Evolutionary conservation across 495 filamentous ascomycete genomes (phyloP).

Genomic region (Daldinia loculata): DNA sequence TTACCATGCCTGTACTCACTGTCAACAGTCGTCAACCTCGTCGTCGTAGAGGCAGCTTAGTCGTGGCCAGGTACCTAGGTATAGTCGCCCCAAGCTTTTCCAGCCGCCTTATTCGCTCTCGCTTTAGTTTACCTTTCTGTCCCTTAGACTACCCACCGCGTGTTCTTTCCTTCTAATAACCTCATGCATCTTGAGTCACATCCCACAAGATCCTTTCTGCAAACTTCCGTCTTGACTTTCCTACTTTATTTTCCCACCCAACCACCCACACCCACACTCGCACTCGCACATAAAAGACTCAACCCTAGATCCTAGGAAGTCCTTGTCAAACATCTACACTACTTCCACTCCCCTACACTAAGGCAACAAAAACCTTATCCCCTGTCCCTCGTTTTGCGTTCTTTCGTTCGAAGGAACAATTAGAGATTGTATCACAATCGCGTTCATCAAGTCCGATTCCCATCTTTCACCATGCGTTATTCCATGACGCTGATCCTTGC

Average conservation of each 20-base stretch:
- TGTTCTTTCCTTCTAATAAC: neutral
- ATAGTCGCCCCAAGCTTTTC: neutral
- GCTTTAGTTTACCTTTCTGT: neutral
- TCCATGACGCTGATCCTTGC: conserved; percentile 17
- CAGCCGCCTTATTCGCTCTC: neutral
- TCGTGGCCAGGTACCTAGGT: neutral
- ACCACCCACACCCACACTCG: neutral
- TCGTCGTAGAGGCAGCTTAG: neutral
- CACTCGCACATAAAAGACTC: neutral
- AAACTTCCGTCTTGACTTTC: neutral
- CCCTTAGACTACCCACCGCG: neutral
- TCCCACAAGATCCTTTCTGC: neutral
- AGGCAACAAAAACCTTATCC: conserved; percentile 5
- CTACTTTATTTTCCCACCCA: neutral
- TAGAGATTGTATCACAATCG: neutral
- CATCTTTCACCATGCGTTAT: conserved; percentile 28
- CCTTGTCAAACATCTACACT: neutral
- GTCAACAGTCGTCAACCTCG: neutral
- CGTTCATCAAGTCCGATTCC: neutral
- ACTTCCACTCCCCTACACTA: neutral
- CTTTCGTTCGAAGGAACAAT: neutral
- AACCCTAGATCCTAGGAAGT: conserved; percentile 6
- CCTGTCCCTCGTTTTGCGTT: neutral
- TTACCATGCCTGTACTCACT: neutral
- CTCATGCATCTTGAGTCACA: neutral